These are phyloP conservation scores for Cladosporium sp. DNA, from an alignment of 2,329 filamentous ascomycete genomes.

Conservation along the genomic window DNA sequence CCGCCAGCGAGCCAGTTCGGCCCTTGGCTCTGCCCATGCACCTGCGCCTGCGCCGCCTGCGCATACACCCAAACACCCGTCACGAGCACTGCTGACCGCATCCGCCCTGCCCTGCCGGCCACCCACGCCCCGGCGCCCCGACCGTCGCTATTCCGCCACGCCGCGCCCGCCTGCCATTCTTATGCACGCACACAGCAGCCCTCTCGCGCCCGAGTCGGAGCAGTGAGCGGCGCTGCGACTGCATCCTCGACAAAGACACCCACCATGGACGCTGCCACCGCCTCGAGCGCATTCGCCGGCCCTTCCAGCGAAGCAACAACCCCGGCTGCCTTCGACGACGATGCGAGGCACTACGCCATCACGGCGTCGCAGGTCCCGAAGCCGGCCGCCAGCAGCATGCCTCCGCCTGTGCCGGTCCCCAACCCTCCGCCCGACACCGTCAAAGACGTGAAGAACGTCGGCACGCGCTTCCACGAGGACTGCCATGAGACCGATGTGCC, in stretches of 20 bases:
- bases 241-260: neutral
- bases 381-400: conserved; percentile 16
- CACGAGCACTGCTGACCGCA: too few relatives aligned
- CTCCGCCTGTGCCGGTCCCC: conserved; percentile 9
- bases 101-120: too few relatives aligned
- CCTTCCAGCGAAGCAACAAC: conserved; percentile 19
- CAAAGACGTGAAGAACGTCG: conserved; percentile 25
- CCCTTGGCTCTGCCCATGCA: too few relatives aligned
- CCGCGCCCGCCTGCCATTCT: neutral
- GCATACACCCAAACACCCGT: too few relatives aligned
- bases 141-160: neutral
- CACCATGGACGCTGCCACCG: conserved; percentile 8
- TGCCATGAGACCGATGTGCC: conserved; percentile 24
- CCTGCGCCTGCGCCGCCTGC: too few relatives aligned
- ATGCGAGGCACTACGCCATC: conserved; percentile 23
- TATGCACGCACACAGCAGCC: neutral
- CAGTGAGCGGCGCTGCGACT: conserved; percentile 8
- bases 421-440: conserved; percentile 15
- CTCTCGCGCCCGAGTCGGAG: neutral
- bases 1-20: too few relatives aligned
- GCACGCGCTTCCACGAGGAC: conserved; percentile 27
- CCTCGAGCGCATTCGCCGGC: conserved; percentile 12
- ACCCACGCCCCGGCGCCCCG: too few relatives aligned
- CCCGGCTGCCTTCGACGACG: conserved; percentile 22
- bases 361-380: conserved; percentile 25